Base-by-base conservation (phyloP, 495 filamentous ascomycete species). In the Cercophora newfieldiana region DNA sequence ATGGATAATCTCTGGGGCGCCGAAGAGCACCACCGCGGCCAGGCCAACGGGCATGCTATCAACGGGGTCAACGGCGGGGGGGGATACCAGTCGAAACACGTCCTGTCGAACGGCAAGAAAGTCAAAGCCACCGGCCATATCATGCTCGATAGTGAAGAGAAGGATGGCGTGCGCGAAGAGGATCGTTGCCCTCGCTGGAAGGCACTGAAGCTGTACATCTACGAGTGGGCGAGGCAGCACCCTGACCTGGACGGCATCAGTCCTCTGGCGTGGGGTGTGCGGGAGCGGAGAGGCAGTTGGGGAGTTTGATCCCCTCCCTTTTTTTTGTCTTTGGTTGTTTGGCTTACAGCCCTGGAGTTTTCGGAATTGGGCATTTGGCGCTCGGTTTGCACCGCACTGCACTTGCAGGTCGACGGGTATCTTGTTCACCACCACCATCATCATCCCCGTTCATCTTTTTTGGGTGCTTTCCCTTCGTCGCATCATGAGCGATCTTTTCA, bases 161-260 rank as follows among this genome's bases (percentile, higher is more conserved):
- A 64, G 62, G 73, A 74, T 16, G 72, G 68, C 31, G 73, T 72
- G 21, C 71, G 65, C 7, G 78, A 81, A 60, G 75, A 80, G 65
- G 74, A 79, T 25, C 69, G 80, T 64, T 69, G 82, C 72, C 85
- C 85, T 61, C 82, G 93, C 54, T 97, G 93, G 93, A 86, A 83
- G 70, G 93, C 93, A 19, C 80, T 97, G 37, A 88, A 88, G 68
- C 61, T 87, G 30, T 97, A 97, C 71, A 89, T 97, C 48, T 79
- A 80, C 59, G 91, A 96, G 74, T 97, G 93, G 93, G 92, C 87
- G 44, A 83, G 85, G 59, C 91, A 96, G 74, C 89, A 91, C 69
- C 90, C 90, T 1, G 79, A 79, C 30, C 85, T 91, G 74, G 78
- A 80, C 60, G 80, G 75, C 8, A 79, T 86, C 62, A 84, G 79